Base-by-base conservation (phyloP, 768 basidiomycete species). In the Pisolithus microcarpus region DNA sequence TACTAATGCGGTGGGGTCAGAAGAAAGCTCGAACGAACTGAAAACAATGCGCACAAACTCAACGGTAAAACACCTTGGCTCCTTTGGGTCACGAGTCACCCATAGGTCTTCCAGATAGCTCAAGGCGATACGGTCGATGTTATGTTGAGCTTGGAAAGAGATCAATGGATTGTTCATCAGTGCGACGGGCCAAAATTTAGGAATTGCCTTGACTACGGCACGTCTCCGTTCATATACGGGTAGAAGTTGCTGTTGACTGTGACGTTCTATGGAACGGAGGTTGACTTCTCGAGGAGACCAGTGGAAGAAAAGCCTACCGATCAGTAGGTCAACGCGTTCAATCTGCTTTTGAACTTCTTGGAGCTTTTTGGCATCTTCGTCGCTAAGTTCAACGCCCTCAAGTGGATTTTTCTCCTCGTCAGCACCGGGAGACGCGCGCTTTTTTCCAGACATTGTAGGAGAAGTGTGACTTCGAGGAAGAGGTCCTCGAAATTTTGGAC, bases 141-240 rank as follows among this genome's bases (percentile, higher is more conserved):
- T 76, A 64, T 89, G 87, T 62, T 85, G 84, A 30, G 75, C 76
- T 64, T 84, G 80, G 58, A 84, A 72, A 36, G 79, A 74, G 63
- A 91, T 70, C 57, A 81, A 58, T 44, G 63, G 58, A 68, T 88
- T 73, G 71, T 89, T 87, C 80, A 88, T 78, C 59, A 92, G 72
- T 39, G 89, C 86, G 54, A 86, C 77, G n/a, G 86, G 79, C 90
- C 90, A 92, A 71, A 91, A 91, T 63, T 84, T 85, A 50, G 76
- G 67, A 62, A 92, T 88, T 23, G 67, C 65, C 67, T 84, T 84
- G 43, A 80, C 67, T 42, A 83, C 69, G 52, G 73, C 74, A 45
- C 88, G 85, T 58, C 90, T 82, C 68, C 78, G 82, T 63, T 82
- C 78, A 60, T 84, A 91, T 23, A 80, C 79, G 36, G 84, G 79